Evolutionary conservation across 192 early-diverging fungal species (phyloP).

Genomic region (Coemansia sp.): DNA sequence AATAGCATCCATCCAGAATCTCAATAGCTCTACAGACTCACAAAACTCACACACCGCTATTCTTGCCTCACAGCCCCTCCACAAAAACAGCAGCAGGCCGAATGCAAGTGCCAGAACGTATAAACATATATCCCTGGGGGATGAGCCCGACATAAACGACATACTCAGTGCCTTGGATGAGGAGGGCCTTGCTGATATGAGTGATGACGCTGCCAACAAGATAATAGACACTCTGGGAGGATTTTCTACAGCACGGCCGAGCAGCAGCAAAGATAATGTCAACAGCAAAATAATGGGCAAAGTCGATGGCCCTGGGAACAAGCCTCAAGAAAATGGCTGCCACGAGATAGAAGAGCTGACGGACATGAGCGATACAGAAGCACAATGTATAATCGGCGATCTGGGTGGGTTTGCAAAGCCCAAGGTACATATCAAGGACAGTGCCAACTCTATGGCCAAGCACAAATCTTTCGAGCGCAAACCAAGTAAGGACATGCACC

Average conservation of each 20-base stretch:
- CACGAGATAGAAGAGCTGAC: conserved; percentile 5
- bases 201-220: conserved; percentile 16
- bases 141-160: neutral
- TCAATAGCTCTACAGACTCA: neutral
- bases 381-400: conserved; percentile 14
- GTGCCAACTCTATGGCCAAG: neutral
- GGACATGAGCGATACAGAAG: conserved; percentile 39
- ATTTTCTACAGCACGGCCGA: conserved; percentile 4
- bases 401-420: conserved; percentile 36
- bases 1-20: neutral
- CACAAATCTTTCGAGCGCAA: neutral
- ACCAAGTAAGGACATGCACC: neutral
- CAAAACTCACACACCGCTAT: neutral
- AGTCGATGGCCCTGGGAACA: neutral
- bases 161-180: neutral
- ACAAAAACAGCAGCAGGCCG: neutral
- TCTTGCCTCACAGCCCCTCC: neutral
- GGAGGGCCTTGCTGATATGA: conserved; percentile 17
- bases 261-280: neutral
- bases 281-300: neutral
- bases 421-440: neutral
- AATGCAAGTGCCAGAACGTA: neutral
- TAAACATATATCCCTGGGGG: neutral
- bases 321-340: neutral
- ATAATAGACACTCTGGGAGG: conserved; percentile 22